These are phyloP conservation scores for Paraphoma sp. DNA, from an alignment of 2,329 filamentous ascomycete genomes.

Conservation along the genomic window DNA sequence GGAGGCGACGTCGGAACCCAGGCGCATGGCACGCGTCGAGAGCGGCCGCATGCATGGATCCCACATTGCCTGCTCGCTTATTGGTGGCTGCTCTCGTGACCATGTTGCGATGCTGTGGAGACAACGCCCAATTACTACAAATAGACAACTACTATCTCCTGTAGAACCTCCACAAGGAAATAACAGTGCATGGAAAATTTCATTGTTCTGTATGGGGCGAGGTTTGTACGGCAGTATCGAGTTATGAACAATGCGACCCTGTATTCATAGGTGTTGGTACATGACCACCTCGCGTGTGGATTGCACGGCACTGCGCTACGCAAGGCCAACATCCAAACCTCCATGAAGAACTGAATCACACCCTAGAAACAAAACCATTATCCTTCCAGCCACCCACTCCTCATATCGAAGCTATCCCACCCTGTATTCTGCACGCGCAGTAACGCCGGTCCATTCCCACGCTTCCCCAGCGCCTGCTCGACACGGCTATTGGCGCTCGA, in stretches of 20 bases:
- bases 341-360: slow-evolving; percentile 28
- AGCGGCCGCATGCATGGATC: slow-evolving; percentile 11
- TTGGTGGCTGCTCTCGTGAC: slow-evolving; percentile 22
- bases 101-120: slow-evolving; percentile 1
- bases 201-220: too few species aligned
- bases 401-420: slow-evolving; percentile 8
- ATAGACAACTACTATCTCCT: neutral
- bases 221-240: neutral
- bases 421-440: neutral
- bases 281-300: slow-evolving; percentile 24
- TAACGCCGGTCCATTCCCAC: slow-evolving; percentile 25
- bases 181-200: too few species aligned
- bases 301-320: slow-evolving; percentile 19
- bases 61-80: slow-evolving; percentile 15
- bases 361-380: slow-evolving; percentile 25
- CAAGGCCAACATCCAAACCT: slow-evolving; percentile 30
- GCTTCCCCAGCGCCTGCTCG: slow-evolving; percentile 24
- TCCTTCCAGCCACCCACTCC: neutral
- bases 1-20: slow-evolving; percentile 6
- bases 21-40: slow-evolving; percentile 9
- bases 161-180: neutral
- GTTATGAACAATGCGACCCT: slow-evolving; percentile 10
- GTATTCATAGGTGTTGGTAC: slow-evolving; percentile 42
- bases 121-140: neutral
- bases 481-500: slow-evolving; percentile 27